Conservation (phyloP, 805 yeast genomes). For the Metschnikowia henanensis region DNA sequence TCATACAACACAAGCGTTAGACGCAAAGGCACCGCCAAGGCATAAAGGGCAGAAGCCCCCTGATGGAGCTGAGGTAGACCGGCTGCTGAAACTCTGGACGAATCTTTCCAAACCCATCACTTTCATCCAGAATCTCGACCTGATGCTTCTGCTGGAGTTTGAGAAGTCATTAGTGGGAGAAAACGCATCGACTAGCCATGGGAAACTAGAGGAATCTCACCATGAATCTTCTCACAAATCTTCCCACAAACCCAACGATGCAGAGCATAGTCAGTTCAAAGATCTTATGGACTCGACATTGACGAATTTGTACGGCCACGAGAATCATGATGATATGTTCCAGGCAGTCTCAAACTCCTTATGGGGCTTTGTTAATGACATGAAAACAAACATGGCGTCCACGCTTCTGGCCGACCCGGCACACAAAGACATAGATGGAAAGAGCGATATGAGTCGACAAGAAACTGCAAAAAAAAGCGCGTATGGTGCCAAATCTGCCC, state of each 20-base stretch:
- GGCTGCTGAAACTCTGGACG: constrained; percentile 17
- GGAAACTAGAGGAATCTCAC: too few species aligned
- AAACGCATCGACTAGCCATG: neutral
- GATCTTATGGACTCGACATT: constrained; percentile 5
- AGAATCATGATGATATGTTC: constrained; percentile 34
- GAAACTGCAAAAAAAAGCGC: neutral
- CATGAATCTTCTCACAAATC: too few species aligned
- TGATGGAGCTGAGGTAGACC: neutral
- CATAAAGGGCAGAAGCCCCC: neutral
- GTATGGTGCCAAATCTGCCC: too few species aligned
- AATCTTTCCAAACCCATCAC: constrained; percentile 54
- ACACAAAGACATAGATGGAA: neutral
- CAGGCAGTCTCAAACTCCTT: constrained; percentile 42
- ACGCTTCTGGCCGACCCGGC: constrained; percentile 6
- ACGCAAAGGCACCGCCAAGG: too few species aligned
- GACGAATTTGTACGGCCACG: neutral
- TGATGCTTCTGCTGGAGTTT: constrained; percentile 61
- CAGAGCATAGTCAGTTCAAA: constrained; percentile 1
- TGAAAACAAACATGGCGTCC: constrained; percentile 23
- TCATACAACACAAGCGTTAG: too few species aligned
- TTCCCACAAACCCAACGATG: too few species aligned
- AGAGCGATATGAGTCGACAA: neutral
- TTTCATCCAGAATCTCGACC: constrained; percentile 67
- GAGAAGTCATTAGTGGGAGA: constrained; percentile 32
- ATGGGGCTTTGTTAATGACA: constrained; percentile 46